A percentile compares a stretch with the other conserved stretches of the same genome.
Evolutionary conservation across 2,329 filamentous ascomycete genomes (phyloP).

Genomic region (Neocatenulostroma microsporum): DNA sequence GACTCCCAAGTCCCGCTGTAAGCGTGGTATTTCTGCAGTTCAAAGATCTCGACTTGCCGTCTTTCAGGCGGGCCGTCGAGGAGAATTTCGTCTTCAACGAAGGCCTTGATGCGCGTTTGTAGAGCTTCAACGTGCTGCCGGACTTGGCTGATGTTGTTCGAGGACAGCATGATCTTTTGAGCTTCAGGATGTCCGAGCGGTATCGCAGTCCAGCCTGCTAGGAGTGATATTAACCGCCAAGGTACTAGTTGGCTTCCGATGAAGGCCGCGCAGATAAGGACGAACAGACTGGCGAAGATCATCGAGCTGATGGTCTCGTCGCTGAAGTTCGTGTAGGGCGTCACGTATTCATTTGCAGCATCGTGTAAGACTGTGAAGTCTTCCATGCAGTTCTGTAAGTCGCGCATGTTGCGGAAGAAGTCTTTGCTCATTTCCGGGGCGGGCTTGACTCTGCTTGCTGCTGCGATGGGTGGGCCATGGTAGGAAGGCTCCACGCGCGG

Average conservation of each 20-base stretch:
- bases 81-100: conserved; percentile 66
- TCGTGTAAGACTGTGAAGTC: conserved; percentile 85
- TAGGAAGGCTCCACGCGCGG: conserved; percentile 25
- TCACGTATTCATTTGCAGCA: conserved; percentile 61
- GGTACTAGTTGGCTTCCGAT: conserved; percentile 74
- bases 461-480: conserved; percentile 71
- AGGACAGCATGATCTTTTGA: conserved; percentile 53
- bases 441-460: conserved; percentile 76
- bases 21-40: conserved; percentile 63
- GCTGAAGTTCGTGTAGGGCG: conserved; percentile 86
- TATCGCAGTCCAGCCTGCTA: conserved; percentile 63
- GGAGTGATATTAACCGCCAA: conserved; percentile 71
- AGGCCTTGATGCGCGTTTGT: conserved; percentile 50
- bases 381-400: conserved; percentile 95
- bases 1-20: conserved; percentile 60
- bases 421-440: conserved; percentile 89
- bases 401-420: conserved; percentile 96
- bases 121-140: conserved; percentile 48
- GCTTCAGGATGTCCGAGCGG: conserved; percentile 64
- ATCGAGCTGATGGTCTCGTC: conserved; percentile 79
- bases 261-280: conserved; percentile 60
- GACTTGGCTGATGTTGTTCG: conserved; percentile 44
- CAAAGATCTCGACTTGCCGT: conserved; percentile 92
- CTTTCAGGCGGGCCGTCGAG: conserved; percentile 78
- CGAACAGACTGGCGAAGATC: conserved; percentile 69